These are phyloP conservation scores for Phytopythium helicoides DNA, from an alignment of 352 stramenopile species.

Conservation along the genomic window DNA sequence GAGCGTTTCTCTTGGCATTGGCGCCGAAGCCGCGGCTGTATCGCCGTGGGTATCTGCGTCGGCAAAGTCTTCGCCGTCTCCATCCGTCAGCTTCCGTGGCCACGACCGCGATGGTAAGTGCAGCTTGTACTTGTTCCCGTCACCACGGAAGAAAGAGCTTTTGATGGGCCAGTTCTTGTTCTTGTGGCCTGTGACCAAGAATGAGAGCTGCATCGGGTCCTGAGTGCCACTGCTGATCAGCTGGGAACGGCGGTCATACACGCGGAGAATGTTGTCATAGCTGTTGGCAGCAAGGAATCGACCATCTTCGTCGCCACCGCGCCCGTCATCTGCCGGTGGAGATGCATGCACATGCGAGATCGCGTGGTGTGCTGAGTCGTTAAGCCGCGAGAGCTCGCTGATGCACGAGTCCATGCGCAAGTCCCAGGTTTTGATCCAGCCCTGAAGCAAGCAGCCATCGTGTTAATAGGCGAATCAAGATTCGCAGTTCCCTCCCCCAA, in stretches of 20 bases:
- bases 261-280: constrained; percentile 88
- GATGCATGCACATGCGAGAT: constrained; percentile 86
- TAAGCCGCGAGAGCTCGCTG: constrained; percentile 74
- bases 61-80: constrained; percentile 68
- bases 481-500: neutral
- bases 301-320: constrained; percentile 60
- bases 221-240: constrained; percentile 74
- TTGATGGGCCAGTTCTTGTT: constrained; percentile 93
- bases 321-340: constrained; percentile 51
- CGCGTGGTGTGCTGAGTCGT: constrained; percentile 70
- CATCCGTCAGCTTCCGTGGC: constrained; percentile 75
- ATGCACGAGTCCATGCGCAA: constrained; percentile 78
- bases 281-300: constrained; percentile 85
- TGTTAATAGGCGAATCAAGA: constrained; percentile 1
- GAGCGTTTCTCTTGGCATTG: constrained; percentile 50
- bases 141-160: constrained; percentile 85
- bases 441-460: constrained; percentile 29
- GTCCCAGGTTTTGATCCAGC: constrained; percentile 87
- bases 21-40: constrained; percentile 22
- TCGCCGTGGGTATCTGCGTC: constrained; percentile 47
- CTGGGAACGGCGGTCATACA: constrained; percentile 84
- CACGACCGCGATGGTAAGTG: constrained; percentile 44
- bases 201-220: constrained; percentile 79
- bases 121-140: constrained; percentile 87
- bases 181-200: constrained; percentile 81